Percentiles rank a stretch among this genome's conserved stretches.
phyloP scores from a whole-genome alignment of 345 rosid genomes.

The Laguncularia racemosa region DNA sequence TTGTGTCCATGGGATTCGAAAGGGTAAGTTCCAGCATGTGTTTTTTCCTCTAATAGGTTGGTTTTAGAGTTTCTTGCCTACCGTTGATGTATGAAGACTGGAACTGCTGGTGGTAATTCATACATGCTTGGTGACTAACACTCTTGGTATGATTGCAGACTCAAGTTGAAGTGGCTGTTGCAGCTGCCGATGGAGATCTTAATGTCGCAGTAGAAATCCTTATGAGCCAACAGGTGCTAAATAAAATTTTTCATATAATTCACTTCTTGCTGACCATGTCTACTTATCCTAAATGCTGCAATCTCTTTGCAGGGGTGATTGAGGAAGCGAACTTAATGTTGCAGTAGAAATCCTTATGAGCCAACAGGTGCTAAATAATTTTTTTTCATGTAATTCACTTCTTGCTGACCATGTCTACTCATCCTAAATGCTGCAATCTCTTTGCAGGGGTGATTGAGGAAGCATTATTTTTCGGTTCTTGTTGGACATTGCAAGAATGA shows the following conservation, averaged over 20 bases:
- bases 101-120: too few species aligned
- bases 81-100: too few species aligned
- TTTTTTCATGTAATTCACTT: neutral
- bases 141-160: slow-evolving; percentile 44
- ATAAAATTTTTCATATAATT: neutral
- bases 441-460: too few species aligned
- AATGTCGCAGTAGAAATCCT: slow-evolving; percentile 89
- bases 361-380: slow-evolving; percentile 52
- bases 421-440: too few species aligned
- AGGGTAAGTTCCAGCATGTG: slow-evolving; percentile 34
- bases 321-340: slow-evolving; percentile 75
- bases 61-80: too few species aligned
- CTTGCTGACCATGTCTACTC: too few species aligned
- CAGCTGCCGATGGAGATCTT: slow-evolving; percentile 92
- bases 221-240: slow-evolving; percentile 77
- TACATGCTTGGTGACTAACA: neutral
- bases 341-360: slow-evolving; percentile 95
- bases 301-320: too few species aligned
- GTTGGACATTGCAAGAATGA: too few species aligned
- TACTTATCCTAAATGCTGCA: too few species aligned
- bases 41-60: too few species aligned
- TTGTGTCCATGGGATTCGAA: slow-evolving; percentile 90
- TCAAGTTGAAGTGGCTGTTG: slow-evolving; percentile 90
- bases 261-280: too few species aligned
- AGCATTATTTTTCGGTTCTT: too few species aligned